Evolutionary conservation across 805 yeast species (phyloP).

Genomic region (Ascoidea asiatica): DNA sequence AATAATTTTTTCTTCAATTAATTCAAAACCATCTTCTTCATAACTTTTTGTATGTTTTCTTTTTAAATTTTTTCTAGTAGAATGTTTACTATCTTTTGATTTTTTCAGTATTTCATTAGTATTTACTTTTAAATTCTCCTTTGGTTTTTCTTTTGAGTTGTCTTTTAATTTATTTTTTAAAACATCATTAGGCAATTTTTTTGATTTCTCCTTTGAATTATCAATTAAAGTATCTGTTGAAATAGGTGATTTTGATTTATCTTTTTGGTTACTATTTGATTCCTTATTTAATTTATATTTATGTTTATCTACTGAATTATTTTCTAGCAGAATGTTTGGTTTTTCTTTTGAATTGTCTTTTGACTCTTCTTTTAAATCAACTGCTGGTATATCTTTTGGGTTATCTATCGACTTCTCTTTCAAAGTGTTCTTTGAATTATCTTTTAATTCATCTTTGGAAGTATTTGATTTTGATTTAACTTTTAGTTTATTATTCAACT

Average conservation of each 20-base stretch:
- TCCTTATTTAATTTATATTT: not conserved
- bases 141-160: too few relatives aligned
- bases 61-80: too few relatives aligned
- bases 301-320: too few relatives aligned
- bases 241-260: constrained; percentile 1
- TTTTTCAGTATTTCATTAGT: too few relatives aligned
- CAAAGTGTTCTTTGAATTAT: not conserved
- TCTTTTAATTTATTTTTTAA: constrained; percentile 4
- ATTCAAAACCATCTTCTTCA: constrained; percentile 4
- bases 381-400: not conserved
- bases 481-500: not conserved
- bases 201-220: not conserved
- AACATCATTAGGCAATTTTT: not conserved
- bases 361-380: constrained; percentile 3
- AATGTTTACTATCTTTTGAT: too few relatives aligned
- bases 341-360: too few relatives aligned
- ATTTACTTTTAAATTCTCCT: too few relatives aligned
- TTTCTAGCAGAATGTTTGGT: too few relatives aligned
- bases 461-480: constrained; percentile 1
- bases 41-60: too few relatives aligned
- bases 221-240: not conserved
- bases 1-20: constrained; percentile 11
- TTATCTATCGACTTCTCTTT: constrained; percentile 1
- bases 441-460: not conserved
- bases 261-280: not conserved